Evolutionary conservation across 2,329 filamentous ascomycete genomes (phyloP), one percentile per base, ranked within the genome.

Genomic region (Exophiala dermatitidis): DNA sequence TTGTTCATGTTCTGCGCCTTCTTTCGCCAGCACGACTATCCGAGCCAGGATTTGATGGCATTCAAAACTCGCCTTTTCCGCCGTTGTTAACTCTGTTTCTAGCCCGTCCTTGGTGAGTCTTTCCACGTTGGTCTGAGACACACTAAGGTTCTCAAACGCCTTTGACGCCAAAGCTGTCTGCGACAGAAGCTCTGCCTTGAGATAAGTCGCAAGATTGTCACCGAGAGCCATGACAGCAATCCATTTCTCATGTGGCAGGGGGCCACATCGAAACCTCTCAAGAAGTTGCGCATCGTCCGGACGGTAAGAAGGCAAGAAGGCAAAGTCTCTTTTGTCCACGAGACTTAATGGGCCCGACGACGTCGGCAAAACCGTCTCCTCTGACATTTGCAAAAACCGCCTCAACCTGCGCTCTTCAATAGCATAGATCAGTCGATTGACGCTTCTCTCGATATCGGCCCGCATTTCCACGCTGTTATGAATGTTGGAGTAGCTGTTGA

Each of bases 401-500:
- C 71, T 67, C 12, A 70, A 64, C 34, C 70, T 71, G 40, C 70
- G 66, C 33, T 68, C 66, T 48, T 75, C 71, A 32, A 75, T 59
- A 26, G 68, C 69, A 64, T 67, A 74, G 63, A 74, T 67, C 41
- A 66, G 69, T 46, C 69, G 67, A 51, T 54, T 54, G 26, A 58
- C 38, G 46, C 59, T 60, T 12, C 38, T 45, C 31, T 58, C 51
- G 4, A 60, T 65, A 50, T 71, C 73, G 12, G 68, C 61, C 26
- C 63, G 67, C 42, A 74, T 60, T 33, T 64, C 64, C 32, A 63
- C 67, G 51, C 71, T 69, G 45, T 71, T 71, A 54, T 70, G 64
- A n/a, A 72, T 66, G 56, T 73, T 74, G 46, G 69, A 64, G 58
- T 74, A 75, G 54, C 67, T 70, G 38, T 71, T 72, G 48, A 70